Percentiles rank a stretch among this genome's conserved stretches.
phyloP scores from a whole-genome alignment of 371 early-diverging fungal species.

The Blakeslea trispora region DNA sequence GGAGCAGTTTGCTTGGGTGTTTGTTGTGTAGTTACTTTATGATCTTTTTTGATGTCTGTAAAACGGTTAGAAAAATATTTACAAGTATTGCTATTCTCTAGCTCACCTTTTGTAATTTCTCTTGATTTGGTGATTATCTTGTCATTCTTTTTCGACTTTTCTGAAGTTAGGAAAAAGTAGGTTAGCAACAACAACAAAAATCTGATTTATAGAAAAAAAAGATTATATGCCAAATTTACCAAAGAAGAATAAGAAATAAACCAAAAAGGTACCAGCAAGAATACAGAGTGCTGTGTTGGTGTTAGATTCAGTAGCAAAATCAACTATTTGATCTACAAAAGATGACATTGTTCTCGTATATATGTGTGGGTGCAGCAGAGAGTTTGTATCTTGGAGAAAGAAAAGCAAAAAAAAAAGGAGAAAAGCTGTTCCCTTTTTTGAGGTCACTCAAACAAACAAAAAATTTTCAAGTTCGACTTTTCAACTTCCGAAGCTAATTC shows the following conservation, averaged over 20 bases:
- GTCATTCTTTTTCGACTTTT: not conserved
- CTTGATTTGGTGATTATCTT: not conserved
- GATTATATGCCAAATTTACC: not conserved
- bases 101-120: constrained; percentile 6
- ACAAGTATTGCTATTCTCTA: not conserved
- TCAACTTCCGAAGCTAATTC: not conserved
- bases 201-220: no score
- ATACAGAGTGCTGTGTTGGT: not conserved
- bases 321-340: not conserved
- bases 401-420: not conserved
- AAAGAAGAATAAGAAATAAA: not conserved
- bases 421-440: not conserved
- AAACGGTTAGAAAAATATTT: not conserved
- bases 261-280: not conserved
- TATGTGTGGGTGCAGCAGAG: not conserved
- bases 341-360: not conserved
- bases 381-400: not conserved
- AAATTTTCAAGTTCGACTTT: not conserved
- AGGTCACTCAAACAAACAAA: not conserved
- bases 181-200: not conserved
- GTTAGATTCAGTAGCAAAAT: not conserved
- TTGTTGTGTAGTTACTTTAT: not conserved
- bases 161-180: not conserved
- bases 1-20: not conserved
- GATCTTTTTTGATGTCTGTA: not conserved